A percentile compares a stretch with the other conserved stretches of the same genome.
Conservation (phyloP, 257 asterid genomes). For the Striga asiatica region DNA sequence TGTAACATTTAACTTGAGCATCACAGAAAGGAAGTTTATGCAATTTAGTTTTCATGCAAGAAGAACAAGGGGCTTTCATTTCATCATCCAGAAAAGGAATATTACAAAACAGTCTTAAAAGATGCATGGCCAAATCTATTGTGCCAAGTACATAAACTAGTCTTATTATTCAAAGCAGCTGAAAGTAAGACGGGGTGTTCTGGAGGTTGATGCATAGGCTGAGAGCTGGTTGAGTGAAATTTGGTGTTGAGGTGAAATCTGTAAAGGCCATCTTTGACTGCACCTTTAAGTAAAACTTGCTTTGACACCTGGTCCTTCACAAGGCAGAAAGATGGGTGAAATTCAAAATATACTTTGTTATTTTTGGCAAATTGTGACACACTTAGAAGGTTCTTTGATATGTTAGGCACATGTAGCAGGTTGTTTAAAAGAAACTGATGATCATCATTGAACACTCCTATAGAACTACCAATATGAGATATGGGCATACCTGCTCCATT, state of each 20-base stretch:
- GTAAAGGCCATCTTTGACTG: background rate
- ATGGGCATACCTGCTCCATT: background rate
- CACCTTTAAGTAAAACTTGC: background rate
- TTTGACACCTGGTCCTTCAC: background rate
- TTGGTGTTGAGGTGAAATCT: no score
- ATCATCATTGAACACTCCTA: background rate
- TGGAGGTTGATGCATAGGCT: background rate
- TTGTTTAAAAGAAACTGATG: background rate
- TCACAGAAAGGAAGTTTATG: background rate
- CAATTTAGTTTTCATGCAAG: background rate
- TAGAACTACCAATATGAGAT: background rate
- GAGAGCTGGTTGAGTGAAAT: background rate
- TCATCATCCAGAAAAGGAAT: background rate
- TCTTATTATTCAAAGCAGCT: background rate
- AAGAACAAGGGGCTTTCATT: background rate
- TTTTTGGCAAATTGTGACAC: no score
- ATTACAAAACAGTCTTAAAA: background rate
- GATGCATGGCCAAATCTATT: background rate
- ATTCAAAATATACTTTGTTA: background rate
- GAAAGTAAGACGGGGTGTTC: background rate
- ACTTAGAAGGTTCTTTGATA: background rate
- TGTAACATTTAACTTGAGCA: background rate
- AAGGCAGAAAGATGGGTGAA: background rate
- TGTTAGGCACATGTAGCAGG: background rate
- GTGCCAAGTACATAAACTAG: background rate